Percentiles rank a stretch among this genome's conserved stretches.
Conservation (phyloP, 805 yeast genomes). For the Candida corydali region DNA sequence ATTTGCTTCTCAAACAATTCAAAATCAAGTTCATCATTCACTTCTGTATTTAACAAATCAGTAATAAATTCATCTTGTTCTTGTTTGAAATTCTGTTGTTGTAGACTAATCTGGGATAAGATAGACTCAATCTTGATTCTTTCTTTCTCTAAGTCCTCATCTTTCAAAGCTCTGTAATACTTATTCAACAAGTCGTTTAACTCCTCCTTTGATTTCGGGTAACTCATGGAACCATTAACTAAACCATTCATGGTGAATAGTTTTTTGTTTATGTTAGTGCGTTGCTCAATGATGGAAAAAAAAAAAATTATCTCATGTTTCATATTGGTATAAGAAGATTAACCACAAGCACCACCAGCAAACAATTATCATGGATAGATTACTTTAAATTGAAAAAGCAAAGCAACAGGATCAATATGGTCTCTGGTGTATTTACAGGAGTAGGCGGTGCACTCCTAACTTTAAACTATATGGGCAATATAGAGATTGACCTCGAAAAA, state of each 20-base stretch:
- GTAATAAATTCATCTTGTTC: conserved; percentile 19
- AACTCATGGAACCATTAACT: background rate
- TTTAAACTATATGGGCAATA: conserved; percentile 71
- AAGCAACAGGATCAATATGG: conserved; percentile 66
- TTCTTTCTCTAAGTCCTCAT: conserved; percentile 13
- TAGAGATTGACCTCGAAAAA: conserved; percentile 85
- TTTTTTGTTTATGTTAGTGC: background rate
- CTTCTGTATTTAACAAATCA: conserved; percentile 13
- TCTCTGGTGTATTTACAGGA: conserved; percentile 66
- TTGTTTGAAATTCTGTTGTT: conserved; percentile 18
- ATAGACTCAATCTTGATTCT: conserved; percentile 26
- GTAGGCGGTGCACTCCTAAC: conserved; percentile 61
- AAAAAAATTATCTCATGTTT: conserved; percentile 10
- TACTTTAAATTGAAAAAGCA: conserved; percentile 73
- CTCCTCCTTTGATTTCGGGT: conserved; percentile 23
- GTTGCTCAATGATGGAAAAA: background rate
- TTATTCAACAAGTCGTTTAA: conserved; percentile 22
- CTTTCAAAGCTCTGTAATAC: conserved; percentile 19
- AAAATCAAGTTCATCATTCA: conserved; percentile 24
- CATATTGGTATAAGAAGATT: conserved; percentile 7
- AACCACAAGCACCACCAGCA: conserved; percentile 5
- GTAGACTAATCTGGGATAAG: conserved; percentile 22
- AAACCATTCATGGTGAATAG: conserved; percentile 2
- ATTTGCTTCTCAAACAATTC: conserved; percentile 54
- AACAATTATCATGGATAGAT: conserved; percentile 65